These are phyloP conservation scores for Gardenia jasminoides DNA, from an alignment of 257 asterid genomes.

Conservation along the genomic window DNA sequence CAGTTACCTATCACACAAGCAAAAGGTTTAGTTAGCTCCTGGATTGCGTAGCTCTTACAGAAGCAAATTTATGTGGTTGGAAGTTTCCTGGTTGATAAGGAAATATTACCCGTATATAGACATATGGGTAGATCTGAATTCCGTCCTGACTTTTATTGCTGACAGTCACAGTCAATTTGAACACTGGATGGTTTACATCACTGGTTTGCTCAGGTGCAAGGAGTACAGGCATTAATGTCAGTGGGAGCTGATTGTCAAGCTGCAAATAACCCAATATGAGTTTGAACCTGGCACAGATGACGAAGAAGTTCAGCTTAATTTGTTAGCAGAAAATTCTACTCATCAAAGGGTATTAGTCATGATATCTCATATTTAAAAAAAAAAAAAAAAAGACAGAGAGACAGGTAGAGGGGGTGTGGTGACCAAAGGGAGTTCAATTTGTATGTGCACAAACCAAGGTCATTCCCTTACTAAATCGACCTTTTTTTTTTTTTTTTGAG, in stretches of 20 bases:
- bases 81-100: not conserved
- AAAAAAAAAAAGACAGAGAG: no score
- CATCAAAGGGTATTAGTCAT: not conserved
- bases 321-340: not conserved
- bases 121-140: conserved; percentile 83
- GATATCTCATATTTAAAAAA: no score
- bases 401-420: no score
- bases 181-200: conserved; percentile 81
- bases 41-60: conserved; percentile 10
- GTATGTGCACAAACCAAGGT: not conserved
- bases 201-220: conserved; percentile 85
- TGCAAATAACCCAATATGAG: conserved; percentile 85
- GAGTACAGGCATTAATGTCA: conserved; percentile 88
- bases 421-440: no score
- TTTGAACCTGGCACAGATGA: conserved; percentile 62
- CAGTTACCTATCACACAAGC: conserved; percentile 58
- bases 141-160: conserved; percentile 80
- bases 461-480: not conserved
- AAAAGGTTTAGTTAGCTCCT: conserved; percentile 20
- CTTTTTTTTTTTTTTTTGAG: not conserved
- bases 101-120: conserved; percentile 68
- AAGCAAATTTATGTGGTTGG: not conserved
- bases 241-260: conserved; percentile 94
- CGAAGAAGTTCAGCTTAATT: not conserved
- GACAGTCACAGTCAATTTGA: conserved; percentile 82